A percentile compares a stretch with the other conserved stretches of the same genome.
phyloP scores from a whole-genome alignment of 2,329 filamentous ascomycete genomes.

The Didymella segeticola region DNA sequence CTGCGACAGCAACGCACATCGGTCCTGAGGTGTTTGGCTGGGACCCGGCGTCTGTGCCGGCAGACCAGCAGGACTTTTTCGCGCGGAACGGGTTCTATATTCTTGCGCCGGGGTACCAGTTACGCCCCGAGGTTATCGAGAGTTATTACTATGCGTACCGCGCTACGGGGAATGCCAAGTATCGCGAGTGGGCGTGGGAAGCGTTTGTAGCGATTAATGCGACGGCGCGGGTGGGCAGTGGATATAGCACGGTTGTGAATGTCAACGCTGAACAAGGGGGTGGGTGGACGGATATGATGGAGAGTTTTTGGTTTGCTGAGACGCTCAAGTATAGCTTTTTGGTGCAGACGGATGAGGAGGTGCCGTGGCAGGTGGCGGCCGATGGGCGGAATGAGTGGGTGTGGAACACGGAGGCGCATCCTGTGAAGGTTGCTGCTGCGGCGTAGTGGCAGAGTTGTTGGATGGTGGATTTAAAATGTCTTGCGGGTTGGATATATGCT shows the following conservation, averaged over 20 bases:
- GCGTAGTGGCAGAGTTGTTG: background rate
- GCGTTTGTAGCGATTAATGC: slow-evolving; percentile 73
- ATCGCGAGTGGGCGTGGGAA: slow-evolving; percentile 85
- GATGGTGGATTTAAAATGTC: background rate
- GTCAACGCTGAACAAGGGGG: slow-evolving; percentile 71
- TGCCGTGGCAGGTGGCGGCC: slow-evolving; percentile 62
- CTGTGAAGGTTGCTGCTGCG: slow-evolving; percentile 54
- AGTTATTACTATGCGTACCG: slow-evolving; percentile 88
- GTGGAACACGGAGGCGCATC: slow-evolving; percentile 72
- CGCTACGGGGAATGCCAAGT: slow-evolving; percentile 75
- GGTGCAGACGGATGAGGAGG: slow-evolving; percentile 67
- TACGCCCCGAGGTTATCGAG: slow-evolving; percentile 84
- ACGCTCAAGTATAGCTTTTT: slow-evolving; percentile 85
- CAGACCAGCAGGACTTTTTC: slow-evolving; percentile 64
- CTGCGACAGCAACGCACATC: slow-evolving; percentile 70
- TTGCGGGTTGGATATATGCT: too few species aligned
- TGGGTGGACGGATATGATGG: slow-evolving; percentile 71
- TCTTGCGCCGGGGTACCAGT: slow-evolving; percentile 64
- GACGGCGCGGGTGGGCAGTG: slow-evolving; percentile 68
- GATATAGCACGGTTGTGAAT: slow-evolving; percentile 70
- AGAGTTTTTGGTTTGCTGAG: slow-evolving; percentile 89
- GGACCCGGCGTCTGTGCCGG: slow-evolving; percentile 43
- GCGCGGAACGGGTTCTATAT: slow-evolving; percentile 75
- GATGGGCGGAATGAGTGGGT: slow-evolving; percentile 63
- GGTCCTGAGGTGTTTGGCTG: slow-evolving; percentile 70